Conservation (phyloP, 31 red algal genomes). For the Porphyra umbilicalis region DNA sequence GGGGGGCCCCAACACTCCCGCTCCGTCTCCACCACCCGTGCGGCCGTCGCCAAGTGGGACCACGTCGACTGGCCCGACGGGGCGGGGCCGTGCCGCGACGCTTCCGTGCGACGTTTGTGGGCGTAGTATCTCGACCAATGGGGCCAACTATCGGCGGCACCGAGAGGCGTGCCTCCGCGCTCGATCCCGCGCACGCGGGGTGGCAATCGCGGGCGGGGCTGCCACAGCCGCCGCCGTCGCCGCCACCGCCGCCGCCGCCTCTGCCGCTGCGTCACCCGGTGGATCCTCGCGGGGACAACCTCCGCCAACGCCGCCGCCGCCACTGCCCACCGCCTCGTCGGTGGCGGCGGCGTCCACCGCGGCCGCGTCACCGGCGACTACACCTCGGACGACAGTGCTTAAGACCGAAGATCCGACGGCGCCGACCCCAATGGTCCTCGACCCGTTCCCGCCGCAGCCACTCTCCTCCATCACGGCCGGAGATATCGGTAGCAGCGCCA, state of each 20-base stretch:
- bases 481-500: background rate
- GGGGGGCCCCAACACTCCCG: background rate
- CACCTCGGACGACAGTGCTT: background rate
- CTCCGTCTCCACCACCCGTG: background rate
- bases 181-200: background rate
- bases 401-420: background rate
- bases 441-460: background rate
- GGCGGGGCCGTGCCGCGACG: background rate
- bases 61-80: background rate
- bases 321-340: background rate
- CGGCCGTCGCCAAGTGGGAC: background rate
- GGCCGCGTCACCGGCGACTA: background rate
- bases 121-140: background rate
- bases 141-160: background rate
- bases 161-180: background rate
- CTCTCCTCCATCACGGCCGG: background rate
- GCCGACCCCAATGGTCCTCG: background rate
- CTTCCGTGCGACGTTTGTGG: background rate
- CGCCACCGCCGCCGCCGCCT: background rate
- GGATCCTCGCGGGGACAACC: background rate
- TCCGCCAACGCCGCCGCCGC: background rate
- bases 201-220: too few relatives aligned
- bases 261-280: background rate
- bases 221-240: background rate
- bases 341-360: background rate